These are phyloP conservation scores for Chloroidium sp. DNA, from an alignment of 163 green algal species.

Conservation along the genomic window DNA sequence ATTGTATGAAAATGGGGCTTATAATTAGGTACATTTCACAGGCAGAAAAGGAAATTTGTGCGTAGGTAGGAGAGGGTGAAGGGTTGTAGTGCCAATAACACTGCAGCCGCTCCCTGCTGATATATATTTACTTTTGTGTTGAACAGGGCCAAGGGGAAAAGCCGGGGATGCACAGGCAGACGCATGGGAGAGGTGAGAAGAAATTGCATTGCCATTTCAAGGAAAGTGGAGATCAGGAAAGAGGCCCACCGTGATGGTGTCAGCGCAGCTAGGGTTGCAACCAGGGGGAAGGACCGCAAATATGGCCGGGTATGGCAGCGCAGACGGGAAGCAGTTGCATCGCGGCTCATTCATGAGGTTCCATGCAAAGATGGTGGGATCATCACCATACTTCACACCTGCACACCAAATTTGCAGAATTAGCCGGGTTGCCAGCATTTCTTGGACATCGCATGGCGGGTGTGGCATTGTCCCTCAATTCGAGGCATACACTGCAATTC, in stretches of 20 bases:
- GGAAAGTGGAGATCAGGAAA: background rate
- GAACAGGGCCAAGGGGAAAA: background rate
- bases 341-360: constrained; percentile 54
- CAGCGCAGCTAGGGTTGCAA: constrained; percentile 5
- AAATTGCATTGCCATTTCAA: background rate
- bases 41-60: background rate
- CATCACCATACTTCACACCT: constrained; percentile 46
- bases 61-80: background rate
- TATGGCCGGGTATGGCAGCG: background rate
- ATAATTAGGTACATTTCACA: no score
- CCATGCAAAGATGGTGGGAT: constrained; percentile 60
- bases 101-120: background rate
- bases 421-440: background rate
- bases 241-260: constrained; percentile 5
- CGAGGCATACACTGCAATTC: no score
- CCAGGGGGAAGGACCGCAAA: background rate
- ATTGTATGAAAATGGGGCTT: no score
- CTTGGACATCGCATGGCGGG: background rate
- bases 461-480: no score
- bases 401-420: constrained; percentile 13
- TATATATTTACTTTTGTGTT: background rate
- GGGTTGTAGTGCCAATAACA: background rate
- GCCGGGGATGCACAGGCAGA: no score
- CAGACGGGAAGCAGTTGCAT: constrained; percentile 26
- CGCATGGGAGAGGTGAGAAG: no score